These are phyloP conservation scores for Tuber brumale DNA, from an alignment of 495 filamentous ascomycete genomes.

Conservation along the genomic window DNA sequence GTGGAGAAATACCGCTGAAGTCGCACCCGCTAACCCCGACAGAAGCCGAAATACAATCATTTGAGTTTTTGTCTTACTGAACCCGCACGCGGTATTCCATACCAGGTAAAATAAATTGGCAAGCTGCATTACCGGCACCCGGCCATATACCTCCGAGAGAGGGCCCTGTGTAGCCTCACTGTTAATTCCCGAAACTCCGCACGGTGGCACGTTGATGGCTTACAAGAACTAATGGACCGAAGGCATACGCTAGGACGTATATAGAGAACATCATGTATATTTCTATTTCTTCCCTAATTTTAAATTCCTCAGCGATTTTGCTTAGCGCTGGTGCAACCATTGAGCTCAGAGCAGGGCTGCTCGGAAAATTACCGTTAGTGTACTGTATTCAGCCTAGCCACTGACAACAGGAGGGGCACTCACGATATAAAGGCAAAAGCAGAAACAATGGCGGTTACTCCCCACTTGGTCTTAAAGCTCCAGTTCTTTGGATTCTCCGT, in stretches of 20 bases:
- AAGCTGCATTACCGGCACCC: slow-evolving; percentile 50
- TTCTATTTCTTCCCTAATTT: slow-evolving; percentile 51
- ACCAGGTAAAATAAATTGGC: slow-evolving; percentile 51
- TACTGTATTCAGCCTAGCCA: not conserved
- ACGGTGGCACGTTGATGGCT: not conserved
- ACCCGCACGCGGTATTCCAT: slow-evolving; percentile 52
- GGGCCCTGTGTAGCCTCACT: slow-evolving; percentile 44
- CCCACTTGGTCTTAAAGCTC: slow-evolving; percentile 56
- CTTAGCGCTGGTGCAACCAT: slow-evolving; percentile 64
- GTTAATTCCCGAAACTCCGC: not conserved
- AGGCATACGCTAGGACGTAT: slow-evolving; percentile 65
- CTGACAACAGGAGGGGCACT: slow-evolving; percentile 42
- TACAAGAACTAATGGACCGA: slow-evolving; percentile 51
- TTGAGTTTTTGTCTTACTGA: slow-evolving; percentile 50
- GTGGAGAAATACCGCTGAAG: slow-evolving; percentile 43
- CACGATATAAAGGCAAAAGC: slow-evolving; percentile 65
- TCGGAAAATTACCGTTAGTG: not conserved
- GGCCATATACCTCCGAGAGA: slow-evolving; percentile 57
- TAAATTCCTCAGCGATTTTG: slow-evolving; percentile 52
- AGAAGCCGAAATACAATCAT: slow-evolving; percentile 56
- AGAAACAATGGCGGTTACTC: slow-evolving; percentile 55
- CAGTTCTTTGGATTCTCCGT: slow-evolving; percentile 61
- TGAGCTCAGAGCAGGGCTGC: slow-evolving; percentile 37
- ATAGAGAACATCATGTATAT: slow-evolving; percentile 57
- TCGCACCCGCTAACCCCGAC: slow-evolving; percentile 50